These are phyloP conservation scores for Harringtonia aguacate DNA, from an alignment of 2,329 filamentous ascomycete species.

Conservation along the genomic window DNA sequence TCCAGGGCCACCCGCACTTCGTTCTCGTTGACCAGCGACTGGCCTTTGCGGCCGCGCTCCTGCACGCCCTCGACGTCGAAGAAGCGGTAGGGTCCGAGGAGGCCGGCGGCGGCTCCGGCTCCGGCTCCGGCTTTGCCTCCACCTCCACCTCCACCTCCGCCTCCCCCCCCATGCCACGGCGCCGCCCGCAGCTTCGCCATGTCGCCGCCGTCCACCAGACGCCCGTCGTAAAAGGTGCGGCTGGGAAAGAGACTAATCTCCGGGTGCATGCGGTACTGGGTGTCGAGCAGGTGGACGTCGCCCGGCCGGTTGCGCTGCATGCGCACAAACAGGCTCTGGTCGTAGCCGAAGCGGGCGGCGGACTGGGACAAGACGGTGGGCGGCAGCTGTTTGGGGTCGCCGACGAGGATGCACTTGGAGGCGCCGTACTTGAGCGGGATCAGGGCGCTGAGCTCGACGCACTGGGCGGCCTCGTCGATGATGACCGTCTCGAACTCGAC, in stretches of 20 bases:
- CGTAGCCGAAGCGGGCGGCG: constrained; percentile 85
- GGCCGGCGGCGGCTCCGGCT: too few species aligned
- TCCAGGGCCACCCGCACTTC: constrained; percentile 81
- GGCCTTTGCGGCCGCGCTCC: constrained; percentile 66
- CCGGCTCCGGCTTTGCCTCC: too few species aligned
- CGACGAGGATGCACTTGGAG: constrained; percentile 91
- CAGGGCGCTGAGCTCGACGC: constrained; percentile 89
- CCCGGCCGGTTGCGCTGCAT: constrained; percentile 91
- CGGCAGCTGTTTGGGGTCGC: constrained; percentile 93
- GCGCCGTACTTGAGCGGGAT: constrained; percentile 97
- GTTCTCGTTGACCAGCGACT: constrained; percentile 80
- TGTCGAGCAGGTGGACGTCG: constrained; percentile 89
- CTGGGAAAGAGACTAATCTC: constrained; percentile 91
- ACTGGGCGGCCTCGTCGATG: constrained; percentile 96
- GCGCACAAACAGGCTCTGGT: constrained; percentile 94
- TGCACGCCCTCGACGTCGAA: constrained; percentile 92
- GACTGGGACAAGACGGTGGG: constrained; percentile 93
- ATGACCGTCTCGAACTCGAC: constrained; percentile 98
- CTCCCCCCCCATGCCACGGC: constrained; percentile 82
- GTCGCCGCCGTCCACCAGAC: constrained; percentile 70
- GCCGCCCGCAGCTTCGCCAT: constrained; percentile 68
- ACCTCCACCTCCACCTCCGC: too few species aligned
- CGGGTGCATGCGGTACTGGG: constrained; percentile 98
- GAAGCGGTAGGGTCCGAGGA: constrained; percentile 91
- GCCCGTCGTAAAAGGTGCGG: constrained; percentile 81